Base-by-base conservation (phyloP, 495 filamentous ascomycete species). In the Talaromyces thailandensis region DNA sequence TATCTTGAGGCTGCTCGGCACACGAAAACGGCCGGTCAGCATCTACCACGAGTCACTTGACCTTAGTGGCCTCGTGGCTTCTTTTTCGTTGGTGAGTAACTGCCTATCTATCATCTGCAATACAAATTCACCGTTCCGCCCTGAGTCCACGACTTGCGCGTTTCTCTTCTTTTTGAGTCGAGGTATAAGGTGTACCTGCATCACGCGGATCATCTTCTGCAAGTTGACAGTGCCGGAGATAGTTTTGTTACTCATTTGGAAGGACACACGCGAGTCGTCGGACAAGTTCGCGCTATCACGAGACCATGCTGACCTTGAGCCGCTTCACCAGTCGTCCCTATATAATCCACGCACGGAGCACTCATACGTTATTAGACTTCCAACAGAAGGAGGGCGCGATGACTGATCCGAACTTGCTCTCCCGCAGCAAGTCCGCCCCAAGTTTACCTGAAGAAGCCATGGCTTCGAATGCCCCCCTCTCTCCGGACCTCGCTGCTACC, bases 261-360 rank as follows among this genome's bases (percentile, higher is more conserved):
- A 25, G 51, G 16, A 55, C 11, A 55, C 51, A 55, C 24, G 55
- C 55, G 43, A 45, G 21, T 18, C 61, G 28, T 26, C 26, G 12
- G 37, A 32, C 5, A 43, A 18, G 26, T 11, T 29, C 29, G 31
- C 50, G 18, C 43, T 7, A 61, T 52, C 59, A 61, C 59, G 59
- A 61, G 59, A 61, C 61, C 31, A 75, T 80, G 75, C 75, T 80
- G 72, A 80, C 75, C 12, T 70, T 78, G 50, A 67, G 64, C 24
- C 77, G 75, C 58, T 77, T 79, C 63, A 73, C 76, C 56, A 80
- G 73, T 65, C 75, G 75, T 53, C 70, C 76, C 18, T 76, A 74
- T 51, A 32, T 60, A 50, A 72, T 67, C 63, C 68, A 76, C 60
- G 60, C 66, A 6, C 70, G 68, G 56, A 69, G 76, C 72, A 75